phyloP scores from a whole-genome alignment of 306 rosid species.

The Prinsepia uniflora region DNA sequence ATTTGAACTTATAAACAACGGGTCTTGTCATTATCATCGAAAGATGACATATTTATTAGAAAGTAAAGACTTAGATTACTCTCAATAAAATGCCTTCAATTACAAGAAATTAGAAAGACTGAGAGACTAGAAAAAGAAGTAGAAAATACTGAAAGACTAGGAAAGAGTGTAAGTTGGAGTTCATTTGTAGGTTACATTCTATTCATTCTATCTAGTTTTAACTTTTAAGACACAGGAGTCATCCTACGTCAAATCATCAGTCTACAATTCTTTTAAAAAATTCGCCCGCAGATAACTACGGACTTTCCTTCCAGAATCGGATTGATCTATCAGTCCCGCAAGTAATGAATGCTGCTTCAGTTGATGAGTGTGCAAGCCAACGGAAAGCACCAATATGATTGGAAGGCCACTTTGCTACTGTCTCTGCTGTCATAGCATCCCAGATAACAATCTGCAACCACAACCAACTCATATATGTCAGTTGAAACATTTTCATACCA shows the following conservation, averaged over 20 bases:
- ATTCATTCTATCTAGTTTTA: slow-evolving; percentile 6
- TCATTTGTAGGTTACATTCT: background rate
- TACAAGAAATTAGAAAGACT: background rate
- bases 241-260: background rate
- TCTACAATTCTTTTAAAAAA: slow-evolving; percentile 1
- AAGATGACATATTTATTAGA: background rate
- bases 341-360: slow-evolving; percentile 68
- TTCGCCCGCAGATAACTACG: slow-evolving; percentile 5
- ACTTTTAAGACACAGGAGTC: background rate
- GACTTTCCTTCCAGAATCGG: slow-evolving; percentile 78
- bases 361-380: slow-evolving; percentile 85
- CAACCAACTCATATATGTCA: slow-evolving; percentile 27
- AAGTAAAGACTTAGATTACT: background rate
- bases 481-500: background rate
- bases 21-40: too few relatives aligned
- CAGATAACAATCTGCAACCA: slow-evolving; percentile 69
- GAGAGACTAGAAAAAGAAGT: background rate
- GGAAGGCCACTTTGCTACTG: slow-evolving; percentile 82
- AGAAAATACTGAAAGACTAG: background rate
- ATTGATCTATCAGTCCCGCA: slow-evolving; percentile 83
- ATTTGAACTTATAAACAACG: too few relatives aligned
- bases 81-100: background rate
- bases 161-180: background rate
- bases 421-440: slow-evolving; percentile 85
- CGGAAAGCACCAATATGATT: slow-evolving; percentile 84